phyloP scores from a whole-genome alignment of 768 basidiomycete genomes.

The Suillus plorans region DNA sequence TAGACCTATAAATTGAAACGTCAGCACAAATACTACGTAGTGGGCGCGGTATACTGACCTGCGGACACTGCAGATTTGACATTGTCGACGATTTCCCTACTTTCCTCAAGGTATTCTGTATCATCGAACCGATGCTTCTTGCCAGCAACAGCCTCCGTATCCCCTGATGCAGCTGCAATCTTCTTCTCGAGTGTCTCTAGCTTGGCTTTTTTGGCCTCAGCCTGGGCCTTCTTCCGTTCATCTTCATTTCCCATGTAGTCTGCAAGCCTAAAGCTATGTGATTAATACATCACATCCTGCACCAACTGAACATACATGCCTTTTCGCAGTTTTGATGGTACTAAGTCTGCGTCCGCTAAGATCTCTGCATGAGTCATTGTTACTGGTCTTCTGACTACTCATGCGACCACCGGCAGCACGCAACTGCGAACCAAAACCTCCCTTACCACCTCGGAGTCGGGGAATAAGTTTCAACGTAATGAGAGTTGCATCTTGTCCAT shows the following conservation, averaged over 20 bases:
- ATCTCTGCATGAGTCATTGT: conserved; percentile 94
- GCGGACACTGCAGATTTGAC: conserved; percentile 89
- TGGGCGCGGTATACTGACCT: conserved; percentile 46
- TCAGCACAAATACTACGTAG: conserved; percentile 14
- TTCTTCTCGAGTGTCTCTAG: conserved; percentile 83
- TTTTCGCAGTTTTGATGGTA: conserved; percentile 95
- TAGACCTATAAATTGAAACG: conserved; percentile 47
- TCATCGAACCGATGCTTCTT: conserved; percentile 93
- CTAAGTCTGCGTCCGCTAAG: conserved; percentile 86
- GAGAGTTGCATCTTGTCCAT: conserved; percentile 35
- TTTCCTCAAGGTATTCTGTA: conserved; percentile 88
- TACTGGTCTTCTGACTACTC: conserved; percentile 93
- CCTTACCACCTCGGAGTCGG: conserved; percentile 85
- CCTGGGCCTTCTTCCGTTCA: conserved; percentile 72
- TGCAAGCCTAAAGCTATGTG: conserved; percentile 53
- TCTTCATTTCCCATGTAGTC: conserved; percentile 86
- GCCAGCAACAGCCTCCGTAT: conserved; percentile 54
- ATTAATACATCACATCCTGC: not conserved
- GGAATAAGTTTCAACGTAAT: conserved; percentile 76
- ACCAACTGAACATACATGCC: conserved; percentile 46
- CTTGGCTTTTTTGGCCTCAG: conserved; percentile 77
- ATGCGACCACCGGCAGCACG: conserved; percentile 97
- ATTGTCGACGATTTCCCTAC: conserved; percentile 83
- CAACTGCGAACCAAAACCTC: conserved; percentile 95
- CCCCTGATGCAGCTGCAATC: conserved; percentile 43